Conservation (phyloP, 768 basidiomycete genomes). For the Gloeopeniophorella convolvens region DNA sequence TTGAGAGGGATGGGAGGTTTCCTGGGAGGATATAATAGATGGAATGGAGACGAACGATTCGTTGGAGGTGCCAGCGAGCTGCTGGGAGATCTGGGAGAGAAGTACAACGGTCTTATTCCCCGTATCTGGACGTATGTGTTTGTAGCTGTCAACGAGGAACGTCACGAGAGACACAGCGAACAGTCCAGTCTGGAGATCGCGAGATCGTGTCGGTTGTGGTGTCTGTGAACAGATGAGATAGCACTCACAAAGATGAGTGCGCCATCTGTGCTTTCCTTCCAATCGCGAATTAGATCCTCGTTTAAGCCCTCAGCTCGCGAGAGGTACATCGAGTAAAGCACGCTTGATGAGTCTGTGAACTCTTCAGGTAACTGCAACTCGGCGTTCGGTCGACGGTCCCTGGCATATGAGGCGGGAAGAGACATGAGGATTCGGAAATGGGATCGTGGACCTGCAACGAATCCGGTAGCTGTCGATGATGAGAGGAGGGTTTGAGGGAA, state of each 20-base stretch:
- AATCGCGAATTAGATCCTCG: background rate
- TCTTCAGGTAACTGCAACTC: too few relatives aligned
- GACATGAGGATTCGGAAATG: too few relatives aligned
- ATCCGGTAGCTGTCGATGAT: too few relatives aligned
- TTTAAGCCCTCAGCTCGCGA: conserved; percentile 8
- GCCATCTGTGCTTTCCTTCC: conserved; percentile 10
- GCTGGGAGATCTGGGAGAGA: conserved; percentile 15
- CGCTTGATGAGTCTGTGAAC: conserved; percentile 9
- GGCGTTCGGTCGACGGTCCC: too few relatives aligned
- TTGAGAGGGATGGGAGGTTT: background rate
- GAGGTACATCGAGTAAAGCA: conserved; percentile 9
- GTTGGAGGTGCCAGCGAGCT: conserved; percentile 6
- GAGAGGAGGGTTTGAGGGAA: too few relatives aligned
- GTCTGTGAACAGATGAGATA: background rate
- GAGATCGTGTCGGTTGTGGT: background rate
- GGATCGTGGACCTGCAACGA: too few relatives aligned
- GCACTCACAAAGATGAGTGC: conserved; percentile 13
- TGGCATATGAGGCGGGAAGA: too few relatives aligned
- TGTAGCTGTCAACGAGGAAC: conserved; percentile 18
- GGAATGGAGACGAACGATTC: background rate
- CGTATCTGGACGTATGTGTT: conserved; percentile 8
- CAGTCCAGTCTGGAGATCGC: conserved; percentile 12
- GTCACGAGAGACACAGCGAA: conserved; percentile 10
- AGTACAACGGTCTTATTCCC: conserved; percentile 1
- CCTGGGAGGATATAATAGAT: too few relatives aligned